Percentiles rank a stretch among this genome's conserved stretches.
Conservation (phyloP, 768 basidiomycete species). For the Udeniomyces megalosporus region DNA sequence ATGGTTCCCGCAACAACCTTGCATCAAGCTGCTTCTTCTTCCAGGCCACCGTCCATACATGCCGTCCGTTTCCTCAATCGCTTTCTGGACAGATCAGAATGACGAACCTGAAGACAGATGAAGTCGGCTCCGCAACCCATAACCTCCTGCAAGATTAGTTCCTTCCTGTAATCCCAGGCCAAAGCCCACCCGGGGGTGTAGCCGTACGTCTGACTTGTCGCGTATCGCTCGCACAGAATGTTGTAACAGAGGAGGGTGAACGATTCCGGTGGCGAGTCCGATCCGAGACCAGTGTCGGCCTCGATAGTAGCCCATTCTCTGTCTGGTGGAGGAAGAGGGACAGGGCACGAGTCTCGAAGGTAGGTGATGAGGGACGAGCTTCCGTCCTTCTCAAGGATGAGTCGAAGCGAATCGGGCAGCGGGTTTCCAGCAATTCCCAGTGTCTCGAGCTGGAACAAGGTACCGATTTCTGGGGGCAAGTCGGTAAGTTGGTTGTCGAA, state of each 20-base stretch:
- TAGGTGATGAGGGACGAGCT: conserved; percentile 71
- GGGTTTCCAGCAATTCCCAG: conserved; percentile 97
- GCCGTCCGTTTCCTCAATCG: too few relatives aligned
- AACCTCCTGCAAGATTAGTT: conserved; percentile 70
- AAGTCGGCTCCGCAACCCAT: conserved; percentile 69
- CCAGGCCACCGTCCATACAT: neutral
- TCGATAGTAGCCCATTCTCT: conserved; percentile 42
- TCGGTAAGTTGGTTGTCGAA: conserved; percentile 88
- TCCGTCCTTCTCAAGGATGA: conserved; percentile 85
- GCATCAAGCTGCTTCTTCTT: neutral
- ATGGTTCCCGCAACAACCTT: neutral
- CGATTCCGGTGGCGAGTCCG: conserved; percentile 36
- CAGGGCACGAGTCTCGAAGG: conserved; percentile 83
- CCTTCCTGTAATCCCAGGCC: conserved; percentile 85
- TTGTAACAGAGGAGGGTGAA: conserved; percentile 80
- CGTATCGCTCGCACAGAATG: conserved; percentile 79
- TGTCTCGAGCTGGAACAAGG: conserved; percentile 76
- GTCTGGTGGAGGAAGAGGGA: conserved; percentile 61
- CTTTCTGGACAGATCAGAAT: too few relatives aligned
- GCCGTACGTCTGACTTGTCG: conserved; percentile 75
- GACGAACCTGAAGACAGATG: conserved; percentile 56
- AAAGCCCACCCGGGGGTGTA: conserved; percentile 96
- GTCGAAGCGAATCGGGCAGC: conserved; percentile 56
- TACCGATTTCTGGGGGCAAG: conserved; percentile 75
- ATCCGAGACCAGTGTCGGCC: conserved; percentile 9